Evolutionary conservation across 2,329 filamentous ascomycete genomes (phyloP), one percentile per base, ranked within the genome.

Genomic region (Cladorrhinum sp.): DNA sequence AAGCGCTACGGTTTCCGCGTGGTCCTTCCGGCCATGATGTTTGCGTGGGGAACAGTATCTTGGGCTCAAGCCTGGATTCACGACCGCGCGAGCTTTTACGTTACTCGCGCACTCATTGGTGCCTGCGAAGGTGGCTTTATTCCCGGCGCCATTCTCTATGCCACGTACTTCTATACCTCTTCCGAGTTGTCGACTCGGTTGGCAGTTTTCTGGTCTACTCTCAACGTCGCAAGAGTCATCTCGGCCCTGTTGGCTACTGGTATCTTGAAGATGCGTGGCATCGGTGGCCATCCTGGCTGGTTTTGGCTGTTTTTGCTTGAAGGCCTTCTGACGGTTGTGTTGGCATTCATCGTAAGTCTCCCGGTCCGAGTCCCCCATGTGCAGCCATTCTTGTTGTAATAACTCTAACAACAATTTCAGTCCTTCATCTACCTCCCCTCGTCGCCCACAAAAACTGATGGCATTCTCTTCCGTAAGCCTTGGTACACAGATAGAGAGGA

Each of bases 81-180:
- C 5, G 74, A 74, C 25, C 74, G 79, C 38, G 70, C 76, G 0
- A 72, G 74, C 4, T 85, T 82, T 68, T 78, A 84, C 56, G 70
- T 77, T 2, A 82, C 81, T 0, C 76, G 83, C 1, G 76, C 82
- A 2, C 66, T 85, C 13, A 79, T 85, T 16, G 82, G 82, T 0
- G 68, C 81, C 1, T 81, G 77, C 54, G 81, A 85, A 65, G 80
- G 81, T 12, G 83, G 83, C 2, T 85, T 85, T 65, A 85, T 85
- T 55, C 83, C 83, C 1, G 82, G 80, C 64, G 82, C 81, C 10
- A 83, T 89, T 54, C 76, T 88, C 1, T 90, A 89, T 70, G 78
- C 89, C 1, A 86, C 84, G 1, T 91, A 91, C 72, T 92, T 88
- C 73, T 92, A 90, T 75, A 91, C 82, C 2, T 84, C 83, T 1